Evolutionary conservation across 306 rosid genomes (phyloP).

Genomic region (Pyrus betulifolia): DNA sequence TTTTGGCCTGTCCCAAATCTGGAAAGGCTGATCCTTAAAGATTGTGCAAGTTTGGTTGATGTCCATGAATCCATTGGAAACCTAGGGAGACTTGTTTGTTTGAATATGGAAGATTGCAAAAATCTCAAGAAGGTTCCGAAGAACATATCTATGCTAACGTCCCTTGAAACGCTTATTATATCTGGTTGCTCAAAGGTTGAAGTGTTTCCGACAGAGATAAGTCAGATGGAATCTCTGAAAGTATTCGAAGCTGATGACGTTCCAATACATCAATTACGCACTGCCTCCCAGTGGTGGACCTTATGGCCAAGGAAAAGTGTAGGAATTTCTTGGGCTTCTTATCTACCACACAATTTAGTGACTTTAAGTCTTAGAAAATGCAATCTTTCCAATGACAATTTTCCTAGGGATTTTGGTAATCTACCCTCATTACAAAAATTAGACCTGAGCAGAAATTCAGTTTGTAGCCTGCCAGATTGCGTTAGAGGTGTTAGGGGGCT

Average conservation of each 20-base stretch:
- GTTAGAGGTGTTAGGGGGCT: neutral
- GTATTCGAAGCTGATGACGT: neutral
- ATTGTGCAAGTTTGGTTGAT: neutral
- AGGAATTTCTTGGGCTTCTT: neutral
- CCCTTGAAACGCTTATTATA: neutral
- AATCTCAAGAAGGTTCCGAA: neutral
- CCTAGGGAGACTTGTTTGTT: neutral
- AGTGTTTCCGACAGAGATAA: neutral
- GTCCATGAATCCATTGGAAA: slow-evolving; percentile 5
- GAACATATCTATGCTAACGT: neutral
- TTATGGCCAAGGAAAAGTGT: neutral
- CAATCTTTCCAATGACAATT: neutral
- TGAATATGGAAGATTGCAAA: slow-evolving; percentile 3
- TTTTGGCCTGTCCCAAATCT: neutral
- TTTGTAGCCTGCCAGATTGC: neutral
- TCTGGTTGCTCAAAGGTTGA: neutral
- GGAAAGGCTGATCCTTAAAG: neutral
- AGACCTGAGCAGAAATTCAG: neutral
- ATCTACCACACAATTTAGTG: neutral
- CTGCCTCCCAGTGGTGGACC: neutral
- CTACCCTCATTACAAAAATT: neutral
- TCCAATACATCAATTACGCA: neutral
- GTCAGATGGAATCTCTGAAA: neutral
- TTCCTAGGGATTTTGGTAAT: neutral
- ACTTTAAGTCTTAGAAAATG: neutral